Base-by-base conservation (phyloP, 805 yeast species). In the Candida xiaguanensis region DNA sequence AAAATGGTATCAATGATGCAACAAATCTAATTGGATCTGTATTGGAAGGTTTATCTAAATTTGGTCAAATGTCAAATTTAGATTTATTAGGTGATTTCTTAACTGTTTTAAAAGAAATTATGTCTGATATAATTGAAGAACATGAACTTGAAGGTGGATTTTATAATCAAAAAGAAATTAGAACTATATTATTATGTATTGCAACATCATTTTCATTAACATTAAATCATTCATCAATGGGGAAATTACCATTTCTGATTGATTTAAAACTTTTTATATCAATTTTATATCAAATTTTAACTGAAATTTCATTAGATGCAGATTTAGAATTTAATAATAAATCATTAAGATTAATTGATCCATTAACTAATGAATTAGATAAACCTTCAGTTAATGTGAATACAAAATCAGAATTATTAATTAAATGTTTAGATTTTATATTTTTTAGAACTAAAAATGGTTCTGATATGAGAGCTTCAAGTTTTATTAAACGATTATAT, bases 71-170 rank as follows among this genome's bases (percentile, higher is more conserved):
- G 80, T 89, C 95, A 17, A 93, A 93, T 56, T 79, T 91, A 41
- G 98, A 93, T 48, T 69, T 93, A 32, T 74, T 93, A 49, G 98
- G 98, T 18, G 99, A 93, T 58, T 80, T 93, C 61, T 69, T 93
- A 37, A 95, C 84, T 56, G 96, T 90, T 6, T 72, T 93, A 59
- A 74, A 90, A 49, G 98, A 93, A 59, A 75, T 90, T 17, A 77
- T 88, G 58, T 51, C 53, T 9, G 85, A 75, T 40, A 70, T 67
- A 14, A 51, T 69, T n/a, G 65, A 58, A 2, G 75, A 72, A 7
- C 72, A 75, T 41, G 53, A 67, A 2, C 46, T 60, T 15, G 53
- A 47, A 11, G 65, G 61, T 3, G 71, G 70, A 2, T 42, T 61
- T 26, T 67, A 51, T 41, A 48, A 51, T 23, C 51, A 58, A 2